A percentile compares a stretch with the other conserved stretches of the same genome.
Evolutionary conservation across 2,329 filamentous ascomycete species (phyloP).

Genomic region (Exophiala xenobiotica): DNA sequence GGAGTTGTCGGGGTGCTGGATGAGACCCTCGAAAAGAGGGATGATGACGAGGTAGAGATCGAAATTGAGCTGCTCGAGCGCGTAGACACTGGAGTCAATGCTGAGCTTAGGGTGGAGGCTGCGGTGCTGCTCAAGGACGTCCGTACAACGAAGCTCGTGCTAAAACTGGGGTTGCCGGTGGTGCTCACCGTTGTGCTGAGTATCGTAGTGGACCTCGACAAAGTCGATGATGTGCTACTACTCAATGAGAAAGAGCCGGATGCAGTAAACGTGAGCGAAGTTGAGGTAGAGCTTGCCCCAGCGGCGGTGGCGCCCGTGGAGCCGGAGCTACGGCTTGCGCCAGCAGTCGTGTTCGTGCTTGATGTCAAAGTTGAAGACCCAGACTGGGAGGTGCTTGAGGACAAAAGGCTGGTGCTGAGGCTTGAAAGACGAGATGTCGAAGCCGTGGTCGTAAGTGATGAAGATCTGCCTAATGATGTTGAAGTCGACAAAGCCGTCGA

Average conservation of each 20-base stretch:
- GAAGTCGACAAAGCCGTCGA: neutral
- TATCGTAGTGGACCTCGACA: neutral
- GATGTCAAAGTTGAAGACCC: neutral
- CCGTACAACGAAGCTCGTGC: conserved; percentile 2
- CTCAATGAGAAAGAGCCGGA: neutral
- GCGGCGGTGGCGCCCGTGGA: no score
- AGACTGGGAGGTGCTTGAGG: neutral
- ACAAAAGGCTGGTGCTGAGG: neutral
- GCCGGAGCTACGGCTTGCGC: no score
- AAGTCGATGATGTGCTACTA: neutral
- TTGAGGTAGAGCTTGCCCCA: neutral
- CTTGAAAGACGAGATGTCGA: neutral
- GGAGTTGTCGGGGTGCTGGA: neutral
- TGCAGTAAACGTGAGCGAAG: neutral
- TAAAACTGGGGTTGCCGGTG: neutral
- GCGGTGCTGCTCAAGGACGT: neutral
- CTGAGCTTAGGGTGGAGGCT: neutral
- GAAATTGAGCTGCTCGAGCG: neutral
- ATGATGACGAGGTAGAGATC: neutral
- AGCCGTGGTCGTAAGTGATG: neutral
- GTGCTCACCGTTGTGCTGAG: no score
- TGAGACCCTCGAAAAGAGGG: neutral
- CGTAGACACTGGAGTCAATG: neutral
- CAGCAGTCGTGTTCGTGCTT: no score
- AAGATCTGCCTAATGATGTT: no score